Evolutionary conservation across 2,329 filamentous ascomycete genomes (phyloP).

Genomic region (Torrubiellomyces zombiae): DNA sequence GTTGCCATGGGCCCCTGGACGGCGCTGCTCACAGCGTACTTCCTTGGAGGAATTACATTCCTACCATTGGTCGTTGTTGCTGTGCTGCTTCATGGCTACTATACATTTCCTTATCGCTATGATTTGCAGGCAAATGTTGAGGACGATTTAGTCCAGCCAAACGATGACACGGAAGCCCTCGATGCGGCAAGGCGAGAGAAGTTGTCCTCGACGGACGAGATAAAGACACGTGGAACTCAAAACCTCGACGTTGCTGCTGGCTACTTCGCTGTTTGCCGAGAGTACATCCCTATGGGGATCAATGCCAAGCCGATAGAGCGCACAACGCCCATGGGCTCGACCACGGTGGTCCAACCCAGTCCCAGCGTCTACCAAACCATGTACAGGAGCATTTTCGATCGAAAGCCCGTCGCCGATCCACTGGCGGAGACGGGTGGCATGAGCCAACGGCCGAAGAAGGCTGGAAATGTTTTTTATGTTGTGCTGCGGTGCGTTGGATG

Average conservation of each 20-base stretch:
- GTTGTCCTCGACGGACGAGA: slow-evolving; percentile 40
- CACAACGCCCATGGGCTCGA: slow-evolving; percentile 59
- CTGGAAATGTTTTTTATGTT: slow-evolving; percentile 84
- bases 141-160: slow-evolving; percentile 33
- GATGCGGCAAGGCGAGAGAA: slow-evolving; percentile 40
- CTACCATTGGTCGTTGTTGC: slow-evolving; percentile 51
- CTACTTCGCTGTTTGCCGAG: slow-evolving; percentile 88
- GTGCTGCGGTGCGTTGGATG: slow-evolving; percentile 57
- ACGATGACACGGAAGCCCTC: slow-evolving; percentile 49
- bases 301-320: slow-evolving; percentile 87
- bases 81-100: slow-evolving; percentile 49
- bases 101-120: slow-evolving; percentile 42
- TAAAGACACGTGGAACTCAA: slow-evolving; percentile 35
- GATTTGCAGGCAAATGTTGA: slow-evolving; percentile 17
- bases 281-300: slow-evolving; percentile 81
- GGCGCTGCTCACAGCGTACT: slow-evolving; percentile 55
- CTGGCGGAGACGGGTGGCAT: slow-evolving; percentile 29
- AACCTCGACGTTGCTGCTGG: slow-evolving; percentile 71
- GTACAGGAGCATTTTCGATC: slow-evolving; percentile 91
- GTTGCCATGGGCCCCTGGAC: slow-evolving; percentile 36
- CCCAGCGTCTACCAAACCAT: slow-evolving; percentile 96
- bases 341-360: slow-evolving; percentile 60
- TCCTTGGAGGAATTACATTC: slow-evolving; percentile 79
- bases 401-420: slow-evolving; percentile 37
- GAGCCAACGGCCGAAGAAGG: slow-evolving; percentile 42